These are phyloP conservation scores for Exophiala phaeomuriformis DNA, from an alignment of 2,329 filamentous ascomycete species.

Conservation along the genomic window DNA sequence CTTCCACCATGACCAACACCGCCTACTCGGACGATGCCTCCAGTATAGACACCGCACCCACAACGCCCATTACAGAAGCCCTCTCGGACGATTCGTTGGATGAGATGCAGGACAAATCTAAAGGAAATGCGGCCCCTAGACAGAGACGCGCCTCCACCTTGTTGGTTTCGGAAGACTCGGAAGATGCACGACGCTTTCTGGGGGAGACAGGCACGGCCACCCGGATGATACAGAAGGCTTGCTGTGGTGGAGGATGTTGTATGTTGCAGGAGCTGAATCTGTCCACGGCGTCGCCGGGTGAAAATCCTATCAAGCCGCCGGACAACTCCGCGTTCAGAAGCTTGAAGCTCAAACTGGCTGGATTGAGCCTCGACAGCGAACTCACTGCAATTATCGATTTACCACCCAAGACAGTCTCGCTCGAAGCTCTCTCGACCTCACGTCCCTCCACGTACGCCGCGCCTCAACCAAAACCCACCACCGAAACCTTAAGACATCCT, in stretches of 20 bases:
- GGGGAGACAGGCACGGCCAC: slow-evolving; percentile 47
- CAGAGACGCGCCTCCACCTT: slow-evolving; percentile 42
- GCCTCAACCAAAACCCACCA: slow-evolving; percentile 1
- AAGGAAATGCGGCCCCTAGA: slow-evolving; percentile 26
- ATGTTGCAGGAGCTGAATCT: slow-evolving; percentile 50
- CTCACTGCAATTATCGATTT: slow-evolving; percentile 65
- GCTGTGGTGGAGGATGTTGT: slow-evolving; percentile 59
- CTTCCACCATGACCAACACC: slow-evolving; percentile 31
- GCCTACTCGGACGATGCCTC: slow-evolving; percentile 30
- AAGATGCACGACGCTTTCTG: slow-evolving; percentile 52
- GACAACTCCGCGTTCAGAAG: slow-evolving; percentile 80
- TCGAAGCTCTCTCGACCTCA: slow-evolving; percentile 36
- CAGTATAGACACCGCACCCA: slow-evolving; percentile 35
- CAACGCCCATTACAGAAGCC: slow-evolving; percentile 37
- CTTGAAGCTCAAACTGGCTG: slow-evolving; percentile 66
- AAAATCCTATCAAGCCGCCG: slow-evolving; percentile 50
- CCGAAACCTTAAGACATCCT: slow-evolving; percentile 50
- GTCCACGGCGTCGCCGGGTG: slow-evolving; percentile 39
- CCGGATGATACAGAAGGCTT: slow-evolving; percentile 55
- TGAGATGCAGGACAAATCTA: slow-evolving; percentile 8
- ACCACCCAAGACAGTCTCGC: slow-evolving; percentile 66
- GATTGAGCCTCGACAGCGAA: slow-evolving; percentile 61
- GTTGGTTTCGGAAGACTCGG: slow-evolving; percentile 50
- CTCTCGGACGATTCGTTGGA: slow-evolving; percentile 32
- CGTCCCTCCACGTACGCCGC: slow-evolving; percentile 7